These are phyloP conservation scores for Fusarium marasasianum DNA, from an alignment of 2,329 filamentous ascomycete species.

Conservation along the genomic window DNA sequence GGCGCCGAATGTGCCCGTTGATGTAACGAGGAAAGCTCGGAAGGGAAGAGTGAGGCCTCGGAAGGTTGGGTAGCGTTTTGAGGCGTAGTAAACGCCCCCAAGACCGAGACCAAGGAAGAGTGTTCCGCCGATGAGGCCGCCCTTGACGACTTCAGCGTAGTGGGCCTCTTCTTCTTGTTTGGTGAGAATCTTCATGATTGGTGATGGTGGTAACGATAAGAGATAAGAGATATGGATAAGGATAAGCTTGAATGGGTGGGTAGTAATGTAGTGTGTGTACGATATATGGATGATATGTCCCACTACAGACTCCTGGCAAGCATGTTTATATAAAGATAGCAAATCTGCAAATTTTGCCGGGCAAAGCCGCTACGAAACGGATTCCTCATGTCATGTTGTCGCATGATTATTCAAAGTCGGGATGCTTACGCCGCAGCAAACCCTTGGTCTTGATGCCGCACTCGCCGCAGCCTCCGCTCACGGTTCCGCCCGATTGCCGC, in stretches of 20 bases:
- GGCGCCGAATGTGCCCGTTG: constrained; percentile 81
- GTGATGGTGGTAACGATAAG: constrained; percentile 10
- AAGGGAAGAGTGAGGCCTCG: constrained; percentile 86
- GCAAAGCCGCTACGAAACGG: constrained; percentile 2
- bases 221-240: background rate
- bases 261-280: constrained; percentile 4
- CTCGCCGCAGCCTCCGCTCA: background rate
- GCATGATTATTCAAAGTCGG: constrained; percentile 17
- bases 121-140: constrained; percentile 77
- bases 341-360: constrained; percentile 8
- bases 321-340: constrained; percentile 15
- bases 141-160: constrained; percentile 82
- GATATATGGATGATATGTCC: constrained; percentile 1
- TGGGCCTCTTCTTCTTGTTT: constrained; percentile 91
- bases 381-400: constrained; percentile 23
- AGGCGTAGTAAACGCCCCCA: constrained; percentile 72
- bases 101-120: constrained; percentile 74
- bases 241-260: background rate
- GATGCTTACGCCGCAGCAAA: constrained; percentile 14
- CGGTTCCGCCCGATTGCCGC: constrained; percentile 20
- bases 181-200: constrained; percentile 90
- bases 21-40: constrained; percentile 88
- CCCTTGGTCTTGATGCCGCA: background rate
- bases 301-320: constrained; percentile 6
- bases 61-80: constrained; percentile 79